phyloP scores from a whole-genome alignment of 805 yeast species.

The Kregervanrija delftensis region DNA sequence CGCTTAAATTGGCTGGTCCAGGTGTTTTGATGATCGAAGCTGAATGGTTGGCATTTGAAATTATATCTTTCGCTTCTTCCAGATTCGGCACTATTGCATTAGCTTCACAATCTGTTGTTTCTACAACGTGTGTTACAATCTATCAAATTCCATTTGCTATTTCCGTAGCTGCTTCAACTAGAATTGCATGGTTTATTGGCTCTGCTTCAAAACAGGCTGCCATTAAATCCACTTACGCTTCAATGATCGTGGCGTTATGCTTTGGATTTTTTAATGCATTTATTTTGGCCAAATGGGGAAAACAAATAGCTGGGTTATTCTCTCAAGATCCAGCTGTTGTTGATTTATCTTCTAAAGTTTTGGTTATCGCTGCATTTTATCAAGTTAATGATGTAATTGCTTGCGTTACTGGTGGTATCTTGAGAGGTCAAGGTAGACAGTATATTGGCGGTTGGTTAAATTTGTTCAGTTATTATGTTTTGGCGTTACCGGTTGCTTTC shows the following conservation, averaged over 20 bases:
- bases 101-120: constrained; percentile 46
- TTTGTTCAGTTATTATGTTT: constrained; percentile 48
- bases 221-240: constrained; percentile 30
- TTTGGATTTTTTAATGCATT: constrained; percentile 41
- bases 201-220: constrained; percentile 30
- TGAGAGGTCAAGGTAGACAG: constrained; percentile 75
- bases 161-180: constrained; percentile 51
- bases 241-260: constrained; percentile 27
- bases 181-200: constrained; percentile 52
- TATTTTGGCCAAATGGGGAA: constrained; percentile 36
- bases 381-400: constrained; percentile 65
- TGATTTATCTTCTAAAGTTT: constrained; percentile 38
- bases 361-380: constrained; percentile 61
- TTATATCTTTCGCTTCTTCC: constrained; percentile 47
- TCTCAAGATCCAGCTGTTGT: constrained; percentile 57
- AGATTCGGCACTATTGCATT: constrained; percentile 46
- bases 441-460: constrained; percentile 56
- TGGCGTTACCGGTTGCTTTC: constrained; percentile 58
- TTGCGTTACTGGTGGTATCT: constrained; percentile 68
- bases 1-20: constrained; percentile 42
- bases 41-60: constrained; percentile 53
- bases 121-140: constrained; percentile 38
- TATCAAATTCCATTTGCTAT: constrained; percentile 55
- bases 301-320: constrained; percentile 43
- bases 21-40: constrained; percentile 55